Conservation (phyloP, 345 rosid genomes). For the Kandelia obovata region DNA sequence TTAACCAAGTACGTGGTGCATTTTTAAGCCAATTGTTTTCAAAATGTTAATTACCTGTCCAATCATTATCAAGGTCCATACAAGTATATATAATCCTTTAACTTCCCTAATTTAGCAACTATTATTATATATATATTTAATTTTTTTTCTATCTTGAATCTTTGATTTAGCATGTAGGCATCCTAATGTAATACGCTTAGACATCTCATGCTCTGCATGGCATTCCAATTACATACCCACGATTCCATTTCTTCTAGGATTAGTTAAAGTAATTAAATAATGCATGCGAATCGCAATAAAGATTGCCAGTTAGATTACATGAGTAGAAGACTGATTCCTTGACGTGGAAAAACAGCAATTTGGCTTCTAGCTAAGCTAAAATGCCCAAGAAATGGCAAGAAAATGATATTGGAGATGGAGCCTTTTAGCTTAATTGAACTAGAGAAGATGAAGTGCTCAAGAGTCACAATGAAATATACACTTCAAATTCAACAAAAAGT, state of each 20-base stretch:
- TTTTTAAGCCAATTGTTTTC: too few species aligned
- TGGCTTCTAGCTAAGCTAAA: not conserved
- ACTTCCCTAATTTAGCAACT: too few species aligned
- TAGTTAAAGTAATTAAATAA: not conserved
- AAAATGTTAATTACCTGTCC: too few species aligned
- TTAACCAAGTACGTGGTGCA: too few species aligned
- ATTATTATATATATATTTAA: too few species aligned
- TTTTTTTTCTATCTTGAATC: too few species aligned
- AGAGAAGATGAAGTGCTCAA: constrained; percentile 5
- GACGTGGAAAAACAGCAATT: not conserved
- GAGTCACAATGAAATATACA: constrained; percentile 10
- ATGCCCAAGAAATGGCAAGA: not conserved
- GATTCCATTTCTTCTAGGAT: not conserved
- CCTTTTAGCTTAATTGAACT: not conserved
- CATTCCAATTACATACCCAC: not conserved
- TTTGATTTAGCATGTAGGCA: too few species aligned
- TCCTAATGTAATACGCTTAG: not conserved
- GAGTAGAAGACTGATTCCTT: not conserved
- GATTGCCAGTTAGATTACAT: not conserved
- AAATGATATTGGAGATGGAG: not conserved
- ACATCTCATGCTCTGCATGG: not conserved
- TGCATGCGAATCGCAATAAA: not conserved
- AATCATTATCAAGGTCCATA: too few species aligned
- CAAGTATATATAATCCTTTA: too few species aligned
- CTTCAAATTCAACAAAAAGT: not conserved